A percentile compares a stretch with the other conserved stretches of the same genome.
Conservation (phyloP, 1,139 yeast species). For the Suhomyces wounanorum region DNA sequence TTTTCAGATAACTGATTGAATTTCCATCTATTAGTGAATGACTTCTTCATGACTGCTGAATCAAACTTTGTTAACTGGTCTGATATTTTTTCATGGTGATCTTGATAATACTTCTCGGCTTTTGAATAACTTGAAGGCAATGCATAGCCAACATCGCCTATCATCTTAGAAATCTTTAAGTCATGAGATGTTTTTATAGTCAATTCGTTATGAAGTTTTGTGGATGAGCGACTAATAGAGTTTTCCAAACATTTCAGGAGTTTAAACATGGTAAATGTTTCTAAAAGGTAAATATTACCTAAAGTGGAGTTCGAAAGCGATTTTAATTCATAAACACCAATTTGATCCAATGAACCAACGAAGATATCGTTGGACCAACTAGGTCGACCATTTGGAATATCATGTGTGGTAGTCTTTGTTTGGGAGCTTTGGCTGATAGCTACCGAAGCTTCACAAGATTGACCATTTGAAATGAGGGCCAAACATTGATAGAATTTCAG, state of each 20-base stretch:
- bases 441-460: constrained; percentile 24
- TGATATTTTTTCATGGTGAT: constrained; percentile 35
- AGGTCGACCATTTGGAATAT: constrained; percentile 23
- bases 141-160: constrained; percentile 32
- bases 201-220: constrained; percentile 15
- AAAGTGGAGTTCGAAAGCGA: constrained; percentile 30
- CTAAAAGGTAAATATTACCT: constrained; percentile 32
- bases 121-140: constrained; percentile 37
- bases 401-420: constrained; percentile 29
- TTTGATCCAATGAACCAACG: constrained; percentile 43
- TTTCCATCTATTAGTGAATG: constrained; percentile 41
- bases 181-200: constrained; percentile 34
- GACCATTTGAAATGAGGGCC: constrained; percentile 36
- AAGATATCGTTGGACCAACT: constrained; percentile 35
- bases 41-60: constrained; percentile 29
- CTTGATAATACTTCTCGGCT: constrained; percentile 23
- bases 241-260: constrained; percentile 17
- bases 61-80: constrained; percentile 38
- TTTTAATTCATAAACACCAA: constrained; percentile 45
- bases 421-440: constrained; percentile 20
- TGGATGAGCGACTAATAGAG: constrained; percentile 7
- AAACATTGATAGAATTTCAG: constrained; percentile 32
- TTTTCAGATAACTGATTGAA: constrained; percentile 24
- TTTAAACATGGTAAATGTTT: constrained; percentile 27
- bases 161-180: constrained; percentile 32